Conservation (phyloP, 2,329 filamentous ascomycete species). For the Juglanconis oblonga region DNA sequence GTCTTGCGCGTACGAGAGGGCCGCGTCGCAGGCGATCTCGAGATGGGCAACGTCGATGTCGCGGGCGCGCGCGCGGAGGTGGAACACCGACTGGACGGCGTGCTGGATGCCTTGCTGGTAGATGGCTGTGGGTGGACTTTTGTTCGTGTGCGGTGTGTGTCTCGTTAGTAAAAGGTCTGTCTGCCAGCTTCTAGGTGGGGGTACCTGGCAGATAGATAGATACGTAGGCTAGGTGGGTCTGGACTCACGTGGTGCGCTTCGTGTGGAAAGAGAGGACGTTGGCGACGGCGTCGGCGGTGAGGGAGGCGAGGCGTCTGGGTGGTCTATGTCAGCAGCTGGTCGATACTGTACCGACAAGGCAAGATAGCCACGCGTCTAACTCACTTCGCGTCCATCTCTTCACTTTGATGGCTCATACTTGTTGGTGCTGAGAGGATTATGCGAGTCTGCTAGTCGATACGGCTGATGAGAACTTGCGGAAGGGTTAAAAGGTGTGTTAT, state of each 20-base stretch:
- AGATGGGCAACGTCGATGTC: slow-evolving; percentile 6
- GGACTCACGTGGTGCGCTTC: not conserved
- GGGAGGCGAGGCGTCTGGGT: not conserved
- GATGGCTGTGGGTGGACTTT: not conserved
- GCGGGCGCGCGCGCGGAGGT: not conserved
- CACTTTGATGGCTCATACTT: too few species aligned
- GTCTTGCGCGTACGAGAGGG: not conserved
- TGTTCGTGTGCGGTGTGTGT: not conserved
- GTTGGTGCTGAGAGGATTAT: too few species aligned
- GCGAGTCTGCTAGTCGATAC: too few species aligned
- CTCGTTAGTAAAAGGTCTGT: not conserved
- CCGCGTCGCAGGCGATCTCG: slow-evolving; percentile 12
- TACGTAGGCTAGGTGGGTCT: too few species aligned
- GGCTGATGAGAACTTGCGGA: too few species aligned
- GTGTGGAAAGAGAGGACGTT: not conserved
- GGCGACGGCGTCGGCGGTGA: slow-evolving; percentile 1
- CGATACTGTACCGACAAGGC: not conserved
- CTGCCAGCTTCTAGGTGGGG: rapidly evolving
- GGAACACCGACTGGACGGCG: not conserved
- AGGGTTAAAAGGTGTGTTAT: too few species aligned
- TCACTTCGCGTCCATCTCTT: too few species aligned
- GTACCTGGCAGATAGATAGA: not conserved
- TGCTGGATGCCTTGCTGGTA: not conserved
- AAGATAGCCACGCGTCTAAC: too few species aligned
- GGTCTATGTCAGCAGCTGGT: not conserved